A percentile compares a stretch with the other conserved stretches of the same genome.
These are phyloP conservation scores for Xanthoconium stramineum DNA, from an alignment of 768 basidiomycete species.

Conservation along the genomic window DNA sequence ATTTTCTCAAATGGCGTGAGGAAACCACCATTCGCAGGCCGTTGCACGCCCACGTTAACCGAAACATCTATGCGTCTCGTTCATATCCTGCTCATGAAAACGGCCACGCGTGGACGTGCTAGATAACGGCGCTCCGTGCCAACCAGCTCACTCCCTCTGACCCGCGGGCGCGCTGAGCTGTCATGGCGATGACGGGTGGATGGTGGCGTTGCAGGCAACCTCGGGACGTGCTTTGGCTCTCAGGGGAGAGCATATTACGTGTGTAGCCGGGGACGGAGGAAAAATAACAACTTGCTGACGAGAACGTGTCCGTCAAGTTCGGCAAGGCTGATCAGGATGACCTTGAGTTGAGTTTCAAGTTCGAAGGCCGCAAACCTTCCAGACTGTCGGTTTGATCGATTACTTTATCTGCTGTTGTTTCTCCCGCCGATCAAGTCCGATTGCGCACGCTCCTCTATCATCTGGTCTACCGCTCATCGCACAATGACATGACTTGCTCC, in stretches of 20 bases:
- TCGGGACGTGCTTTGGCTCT: background rate
- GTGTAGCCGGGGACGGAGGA: conserved; percentile 20
- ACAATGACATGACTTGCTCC: conserved; percentile 7
- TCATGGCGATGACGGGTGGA: background rate
- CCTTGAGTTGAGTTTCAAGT: conserved; percentile 32
- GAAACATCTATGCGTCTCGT: conserved; percentile 10
- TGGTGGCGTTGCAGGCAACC: conserved; percentile 4
- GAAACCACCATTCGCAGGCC: conserved; percentile 15
- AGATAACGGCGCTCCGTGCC: conserved; percentile 15
- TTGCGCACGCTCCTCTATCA: conserved; percentile 19
- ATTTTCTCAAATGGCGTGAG: conserved; percentile 19
- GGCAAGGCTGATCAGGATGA: conserved; percentile 28
- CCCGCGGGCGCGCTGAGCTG: background rate
- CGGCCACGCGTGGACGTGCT: conserved; percentile 6
- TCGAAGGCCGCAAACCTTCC: conserved; percentile 31
- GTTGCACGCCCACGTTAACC: conserved; percentile 15
- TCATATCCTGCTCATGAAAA: conserved; percentile 10
- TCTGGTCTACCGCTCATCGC: conserved; percentile 5
- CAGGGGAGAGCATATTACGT: conserved; percentile 24
- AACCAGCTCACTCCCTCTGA: background rate
- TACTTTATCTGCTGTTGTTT: conserved; percentile 32
- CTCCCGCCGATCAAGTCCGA: conserved; percentile 35
- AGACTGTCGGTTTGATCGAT: conserved; percentile 23
- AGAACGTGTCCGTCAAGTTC: conserved; percentile 27
- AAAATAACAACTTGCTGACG: conserved; percentile 16